Conservation (phyloP, 2,329 filamentous ascomycete species). For the Epichloe glyceriae region DNA sequence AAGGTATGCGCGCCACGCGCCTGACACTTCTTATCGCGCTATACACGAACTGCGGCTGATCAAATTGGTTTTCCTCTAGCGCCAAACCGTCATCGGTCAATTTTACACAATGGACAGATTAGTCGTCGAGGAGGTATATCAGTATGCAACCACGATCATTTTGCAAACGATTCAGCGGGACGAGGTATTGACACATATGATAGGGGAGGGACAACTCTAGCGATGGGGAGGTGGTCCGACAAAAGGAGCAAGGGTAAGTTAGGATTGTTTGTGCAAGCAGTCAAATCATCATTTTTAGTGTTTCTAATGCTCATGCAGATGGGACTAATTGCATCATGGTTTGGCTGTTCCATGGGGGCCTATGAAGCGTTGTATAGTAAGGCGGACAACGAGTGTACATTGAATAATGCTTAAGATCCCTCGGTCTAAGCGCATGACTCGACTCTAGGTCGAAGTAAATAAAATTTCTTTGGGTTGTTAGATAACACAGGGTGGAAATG, state of each 20-base stretch:
- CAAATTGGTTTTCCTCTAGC: conserved; percentile 35
- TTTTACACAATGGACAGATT: conserved; percentile 87
- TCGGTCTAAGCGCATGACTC: not conserved
- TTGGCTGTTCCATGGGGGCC: not conserved
- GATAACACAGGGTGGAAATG: not conserved
- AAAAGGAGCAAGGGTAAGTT: conserved; percentile 67
- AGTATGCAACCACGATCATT: conserved; percentile 29
- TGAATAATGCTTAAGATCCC: not conserved
- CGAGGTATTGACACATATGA: not conserved
- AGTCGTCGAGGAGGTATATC: conserved; percentile 79
- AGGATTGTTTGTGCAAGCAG: not conserved
- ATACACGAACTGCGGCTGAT: conserved; percentile 8
- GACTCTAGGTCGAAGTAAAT: not conserved
- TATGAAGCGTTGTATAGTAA: conserved; percentile 5
- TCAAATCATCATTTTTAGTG: not conserved
- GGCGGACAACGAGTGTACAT: conserved; percentile 1
- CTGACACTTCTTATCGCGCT: not conserved
- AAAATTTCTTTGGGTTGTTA: not conserved
- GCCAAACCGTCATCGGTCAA: conserved; percentile 88
- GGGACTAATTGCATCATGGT: conserved; percentile 1
- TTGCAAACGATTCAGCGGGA: not conserved
- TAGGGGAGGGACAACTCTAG: conserved; percentile 58
- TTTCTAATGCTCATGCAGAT: conserved; percentile 4
- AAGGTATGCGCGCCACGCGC: conserved; percentile 49
- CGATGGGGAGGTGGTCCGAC: conserved; percentile 55